Percentiles rank a stretch among this genome's conserved stretches.
phyloP scores from a whole-genome alignment of 768 basidiomycete species.

The Russula sp. region DNA sequence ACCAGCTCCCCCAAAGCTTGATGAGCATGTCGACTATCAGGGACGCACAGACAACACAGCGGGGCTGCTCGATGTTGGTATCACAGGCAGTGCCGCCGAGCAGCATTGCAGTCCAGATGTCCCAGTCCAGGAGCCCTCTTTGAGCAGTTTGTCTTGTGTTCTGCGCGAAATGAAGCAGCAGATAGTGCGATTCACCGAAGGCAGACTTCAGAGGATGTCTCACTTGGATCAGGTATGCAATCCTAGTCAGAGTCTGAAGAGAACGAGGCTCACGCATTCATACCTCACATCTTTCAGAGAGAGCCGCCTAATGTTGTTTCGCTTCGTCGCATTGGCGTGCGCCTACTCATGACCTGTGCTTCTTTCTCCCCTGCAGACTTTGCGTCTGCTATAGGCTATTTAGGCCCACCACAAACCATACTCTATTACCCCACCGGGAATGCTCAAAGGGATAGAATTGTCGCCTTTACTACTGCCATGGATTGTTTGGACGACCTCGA shows the following conservation, averaged over 20 bases:
- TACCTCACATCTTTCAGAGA: background rate
- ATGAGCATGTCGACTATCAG: too few species aligned
- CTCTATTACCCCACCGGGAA: slow-evolving; percentile 14
- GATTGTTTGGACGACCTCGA: slow-evolving; percentile 4
- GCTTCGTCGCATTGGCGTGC: slow-evolving; percentile 5
- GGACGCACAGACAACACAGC: too few species aligned
- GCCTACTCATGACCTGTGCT: slow-evolving; percentile 11
- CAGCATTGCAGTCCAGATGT: too few species aligned
- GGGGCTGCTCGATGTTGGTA: too few species aligned
- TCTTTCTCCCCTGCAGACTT: slow-evolving; percentile 9
- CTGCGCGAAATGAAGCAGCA: slow-evolving; percentile 10
- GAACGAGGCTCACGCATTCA: background rate
- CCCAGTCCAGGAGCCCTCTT: too few species aligned
- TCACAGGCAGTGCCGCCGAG: too few species aligned
- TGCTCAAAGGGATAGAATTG: background rate
- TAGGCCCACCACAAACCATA: background rate
- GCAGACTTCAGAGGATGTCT: background rate
- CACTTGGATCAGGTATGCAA: slow-evolving; percentile 2
- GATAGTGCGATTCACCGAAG: background rate
- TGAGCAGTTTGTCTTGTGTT: background rate
- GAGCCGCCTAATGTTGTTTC: background rate
- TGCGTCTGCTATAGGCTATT: slow-evolving; percentile 8
- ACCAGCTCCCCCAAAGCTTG: too few species aligned
- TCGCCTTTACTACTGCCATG: slow-evolving; percentile 5
- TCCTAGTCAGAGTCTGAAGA: background rate